phyloP scores from a whole-genome alignment of 164 flowering plant genomes.

The Protea cynaroides region DNA sequence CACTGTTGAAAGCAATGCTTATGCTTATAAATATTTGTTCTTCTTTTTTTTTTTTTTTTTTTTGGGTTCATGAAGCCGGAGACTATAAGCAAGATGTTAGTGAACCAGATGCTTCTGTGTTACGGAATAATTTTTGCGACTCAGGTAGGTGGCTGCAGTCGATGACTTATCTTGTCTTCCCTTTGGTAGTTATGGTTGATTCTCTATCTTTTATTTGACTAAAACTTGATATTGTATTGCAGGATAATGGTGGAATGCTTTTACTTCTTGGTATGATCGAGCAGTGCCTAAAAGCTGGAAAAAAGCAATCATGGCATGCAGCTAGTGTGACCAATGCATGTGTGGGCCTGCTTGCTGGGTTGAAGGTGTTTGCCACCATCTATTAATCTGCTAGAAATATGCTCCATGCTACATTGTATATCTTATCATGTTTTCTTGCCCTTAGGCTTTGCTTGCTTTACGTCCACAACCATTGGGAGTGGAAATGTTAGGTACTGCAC shows the following conservation, averaged over 20 bases:
- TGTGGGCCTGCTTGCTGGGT: constrained; percentile 79
- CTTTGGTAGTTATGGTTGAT: constrained; percentile 8
- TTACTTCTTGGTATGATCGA: constrained; percentile 78
- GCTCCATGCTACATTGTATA: neutral
- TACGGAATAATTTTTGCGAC: constrained; percentile 82
- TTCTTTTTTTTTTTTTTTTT: constrained; percentile 9
- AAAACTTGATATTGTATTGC: constrained; percentile 13
- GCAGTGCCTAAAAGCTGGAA: constrained; percentile 78
- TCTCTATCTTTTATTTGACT: neutral
- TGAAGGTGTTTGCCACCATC: constrained; percentile 51
- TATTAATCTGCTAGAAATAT: neutral
- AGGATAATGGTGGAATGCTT: constrained; percentile 75
- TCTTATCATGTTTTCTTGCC: neutral
- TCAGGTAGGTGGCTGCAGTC: constrained; percentile 43
- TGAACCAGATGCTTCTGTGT: constrained; percentile 91
- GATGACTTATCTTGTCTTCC: neutral
- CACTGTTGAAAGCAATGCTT: neutral
- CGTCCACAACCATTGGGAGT: constrained; percentile 60
- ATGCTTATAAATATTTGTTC: neutral
- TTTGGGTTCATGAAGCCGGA: constrained; percentile 68
- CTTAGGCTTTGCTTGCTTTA: constrained; percentile 64
- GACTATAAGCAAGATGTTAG: constrained; percentile 69
- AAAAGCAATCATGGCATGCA: constrained; percentile 73
- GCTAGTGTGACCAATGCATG: constrained; percentile 78
- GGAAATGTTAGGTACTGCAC: constrained; percentile 56